Evolutionary conservation across 1,139 yeast genomes (phyloP), one percentile per base, ranked within the genome.

Genomic region (Candida gigantensis): DNA sequence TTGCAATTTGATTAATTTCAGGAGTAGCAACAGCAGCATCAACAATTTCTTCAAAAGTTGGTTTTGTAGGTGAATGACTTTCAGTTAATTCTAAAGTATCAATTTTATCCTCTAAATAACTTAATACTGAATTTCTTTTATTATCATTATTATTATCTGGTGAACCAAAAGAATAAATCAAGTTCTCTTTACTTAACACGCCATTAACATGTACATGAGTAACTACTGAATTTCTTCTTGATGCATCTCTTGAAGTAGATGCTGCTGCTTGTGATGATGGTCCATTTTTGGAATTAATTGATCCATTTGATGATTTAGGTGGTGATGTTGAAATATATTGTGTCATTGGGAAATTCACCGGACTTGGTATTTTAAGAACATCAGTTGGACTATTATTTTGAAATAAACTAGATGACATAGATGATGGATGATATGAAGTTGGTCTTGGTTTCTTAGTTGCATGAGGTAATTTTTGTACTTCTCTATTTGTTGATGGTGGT

Each of bases 401-500:
- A 40, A 60, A 52, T 28, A 63, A 51, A n/a, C 67, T 53, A 4
- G 71, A 63, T 7, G 69, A 50, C 62, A 67, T 60, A n/a, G 74
- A 67, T 18, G 69, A 64, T 9, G 94, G 92, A 53, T 84, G 90
- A 53, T 82, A 84, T 6, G 90, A 83, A 0, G 90, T 84, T 32
- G 94, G 92, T 57, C 94, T 74, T 37, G 87, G 89, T 51, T 76
- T 81, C 55, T 78, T 74, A 34, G 61, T 62, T 9, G 71, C 58
- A 39, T 62, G 72, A 14, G 74, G 74, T 37, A 69, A 58, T 49
- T 64, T 62, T 46, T 51, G 37, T 44, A 64, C 35, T 36, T 53
- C 57, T 39, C 58, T 35, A 8, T 53, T 37, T 12, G 49, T 40
- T 30, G 44, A 42, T 26, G 49, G 41, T 28, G 44, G 44, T 26